Conservation (phyloP, 208 protist genomes). For the Naegleria gruberi region DNA sequence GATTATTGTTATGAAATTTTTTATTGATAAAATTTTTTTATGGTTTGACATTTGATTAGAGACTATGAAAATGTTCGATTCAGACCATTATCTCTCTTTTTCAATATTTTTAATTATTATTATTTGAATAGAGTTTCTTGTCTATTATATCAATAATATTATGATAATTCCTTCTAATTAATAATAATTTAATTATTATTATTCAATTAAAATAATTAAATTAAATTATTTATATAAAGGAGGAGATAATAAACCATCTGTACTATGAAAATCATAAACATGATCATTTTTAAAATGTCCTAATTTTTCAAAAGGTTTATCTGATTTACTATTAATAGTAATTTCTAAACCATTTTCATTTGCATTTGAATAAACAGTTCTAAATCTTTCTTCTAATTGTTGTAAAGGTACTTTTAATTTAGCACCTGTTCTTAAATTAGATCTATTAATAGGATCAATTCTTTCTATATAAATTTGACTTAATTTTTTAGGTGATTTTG, state of each 20-base stretch:
- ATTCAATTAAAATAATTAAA: too few species aligned
- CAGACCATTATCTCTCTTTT: too few species aligned
- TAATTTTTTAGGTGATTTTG: conserved; percentile 17
- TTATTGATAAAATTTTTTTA: too few species aligned
- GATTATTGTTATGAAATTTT: too few species aligned
- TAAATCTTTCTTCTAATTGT: conserved; percentile 18
- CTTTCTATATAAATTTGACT: conserved; percentile 2
- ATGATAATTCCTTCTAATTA: too few species aligned
- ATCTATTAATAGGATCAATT: neutral
- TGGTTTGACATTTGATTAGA: too few species aligned
- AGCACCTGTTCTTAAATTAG: neutral
- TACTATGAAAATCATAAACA: neutral
- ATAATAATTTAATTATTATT: too few species aligned
- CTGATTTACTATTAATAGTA: neutral
- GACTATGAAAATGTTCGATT: too few species aligned
- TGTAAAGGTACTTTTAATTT: conserved; percentile 20
- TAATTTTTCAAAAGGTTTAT: neutral
- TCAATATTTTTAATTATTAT: too few species aligned
- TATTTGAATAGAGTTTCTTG: too few species aligned
- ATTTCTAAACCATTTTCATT: neutral
- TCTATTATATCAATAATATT: too few species aligned
- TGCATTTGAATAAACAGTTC: conserved; percentile 11
- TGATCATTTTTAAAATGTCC: neutral
- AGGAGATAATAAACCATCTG: neutral
- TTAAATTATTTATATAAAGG: neutral